Conservation (phyloP, 352 stramenopile genomes). For the Pythium brachiatum region DNA sequence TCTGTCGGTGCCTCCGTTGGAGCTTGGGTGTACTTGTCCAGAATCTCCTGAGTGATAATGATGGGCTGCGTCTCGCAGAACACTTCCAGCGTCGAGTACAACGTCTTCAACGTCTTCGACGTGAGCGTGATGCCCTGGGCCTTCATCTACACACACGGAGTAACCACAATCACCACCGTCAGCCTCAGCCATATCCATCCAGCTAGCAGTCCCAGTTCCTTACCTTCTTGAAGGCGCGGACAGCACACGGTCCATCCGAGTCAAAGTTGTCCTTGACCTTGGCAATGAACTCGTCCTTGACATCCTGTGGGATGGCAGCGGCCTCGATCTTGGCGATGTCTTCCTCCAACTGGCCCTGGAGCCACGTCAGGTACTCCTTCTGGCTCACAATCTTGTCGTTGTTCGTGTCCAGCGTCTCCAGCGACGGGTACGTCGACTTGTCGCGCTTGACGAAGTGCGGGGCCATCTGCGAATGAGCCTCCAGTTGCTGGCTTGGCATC, state of each 20-base stretch:
- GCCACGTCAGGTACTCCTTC: slow-evolving; percentile 35
- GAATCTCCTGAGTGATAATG: slow-evolving; percentile 28
- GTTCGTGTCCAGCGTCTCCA: slow-evolving; percentile 37
- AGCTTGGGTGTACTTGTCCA: slow-evolving; percentile 29
- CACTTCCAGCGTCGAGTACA: slow-evolving; percentile 40
- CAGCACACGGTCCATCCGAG: slow-evolving; percentile 32
- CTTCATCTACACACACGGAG: slow-evolving; percentile 26
- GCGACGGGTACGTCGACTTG: slow-evolving; percentile 39
- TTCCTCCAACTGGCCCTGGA: slow-evolving; percentile 26
- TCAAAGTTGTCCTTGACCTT: slow-evolving; percentile 44
- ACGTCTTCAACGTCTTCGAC: slow-evolving; percentile 28
- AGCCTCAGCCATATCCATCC: not conserved
- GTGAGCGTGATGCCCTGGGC: slow-evolving; percentile 27
- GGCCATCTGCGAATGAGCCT: slow-evolving; percentile 26
- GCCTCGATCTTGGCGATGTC: slow-evolving; percentile 30
- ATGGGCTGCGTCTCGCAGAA: slow-evolving; percentile 36
- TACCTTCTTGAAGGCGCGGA: slow-evolving; percentile 42
- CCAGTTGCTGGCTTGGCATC: slow-evolving; percentile 29
- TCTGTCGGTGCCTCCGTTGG: slow-evolving; percentile 10
- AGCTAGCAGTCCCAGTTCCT: not conserved
- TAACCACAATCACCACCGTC: not conserved
- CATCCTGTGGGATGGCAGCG: slow-evolving; percentile 29
- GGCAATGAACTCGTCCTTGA: slow-evolving; percentile 37
- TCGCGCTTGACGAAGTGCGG: slow-evolving; percentile 33
- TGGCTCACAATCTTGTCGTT: slow-evolving; percentile 33